Evolutionary conservation across 768 basidiomycete genomes (phyloP).

Genomic region (Leccinum barrowsii): DNA sequence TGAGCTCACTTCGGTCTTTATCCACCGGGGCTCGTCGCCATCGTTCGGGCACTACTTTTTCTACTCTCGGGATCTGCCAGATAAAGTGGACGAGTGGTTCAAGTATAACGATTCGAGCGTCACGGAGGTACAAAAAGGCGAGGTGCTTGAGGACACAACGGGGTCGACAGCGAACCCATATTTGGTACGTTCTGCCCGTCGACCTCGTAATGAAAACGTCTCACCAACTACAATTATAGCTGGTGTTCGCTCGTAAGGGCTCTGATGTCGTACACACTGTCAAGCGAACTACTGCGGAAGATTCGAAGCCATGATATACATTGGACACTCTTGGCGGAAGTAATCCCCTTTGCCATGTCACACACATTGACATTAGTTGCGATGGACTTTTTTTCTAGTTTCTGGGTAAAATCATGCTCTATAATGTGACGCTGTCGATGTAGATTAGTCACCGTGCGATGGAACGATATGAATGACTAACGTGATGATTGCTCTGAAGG

Average conservation of each 20-base stretch:
- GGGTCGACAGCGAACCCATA: constrained; percentile 89
- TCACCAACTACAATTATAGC: constrained; percentile 38
- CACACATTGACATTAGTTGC: constrained; percentile 6
- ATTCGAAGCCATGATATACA: constrained; percentile 26
- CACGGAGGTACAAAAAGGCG: constrained; percentile 67
- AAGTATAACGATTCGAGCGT: constrained; percentile 96
- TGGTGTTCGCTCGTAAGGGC: constrained; percentile 81
- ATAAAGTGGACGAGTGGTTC: constrained; percentile 82
- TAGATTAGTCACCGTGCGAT: not conserved
- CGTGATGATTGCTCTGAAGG: constrained; percentile 11
- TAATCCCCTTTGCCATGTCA: constrained; percentile 12
- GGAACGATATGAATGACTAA: constrained; percentile 5
- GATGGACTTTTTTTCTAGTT: constrained; percentile 6
- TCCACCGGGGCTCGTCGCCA: constrained; percentile 85
- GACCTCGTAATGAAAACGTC: not conserved
- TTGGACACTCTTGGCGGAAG: constrained; percentile 27
- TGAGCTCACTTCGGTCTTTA: constrained; percentile 91
- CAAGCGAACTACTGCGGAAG: constrained; percentile 49
- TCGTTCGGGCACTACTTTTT: constrained; percentile 96
- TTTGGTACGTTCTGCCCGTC: constrained; percentile 50
- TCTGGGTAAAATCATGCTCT: constrained; percentile 15
- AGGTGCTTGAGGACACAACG: constrained; percentile 88
- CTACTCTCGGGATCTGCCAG: constrained; percentile 85
- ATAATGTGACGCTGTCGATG: constrained; percentile 2
- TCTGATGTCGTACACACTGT: constrained; percentile 79